Conservation (phyloP, 768 basidiomycete species). For the Lentinula boryana region DNA sequence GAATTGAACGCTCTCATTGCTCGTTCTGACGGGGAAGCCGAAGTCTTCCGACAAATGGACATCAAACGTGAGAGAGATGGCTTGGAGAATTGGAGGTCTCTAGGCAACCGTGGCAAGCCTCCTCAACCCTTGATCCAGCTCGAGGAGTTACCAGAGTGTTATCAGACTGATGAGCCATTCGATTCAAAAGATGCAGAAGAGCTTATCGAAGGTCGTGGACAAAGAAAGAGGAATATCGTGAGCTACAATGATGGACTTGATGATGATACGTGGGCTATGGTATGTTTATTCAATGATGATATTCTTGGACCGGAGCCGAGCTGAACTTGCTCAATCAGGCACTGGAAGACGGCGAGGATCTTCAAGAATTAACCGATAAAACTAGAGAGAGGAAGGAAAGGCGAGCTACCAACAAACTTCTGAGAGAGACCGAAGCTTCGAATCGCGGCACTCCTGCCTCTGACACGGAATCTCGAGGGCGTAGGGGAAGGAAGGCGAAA, state of each 20-base stretch:
- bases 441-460: slow-evolving; percentile 60
- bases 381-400: slow-evolving; percentile 61
- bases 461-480: slow-evolving; percentile 51
- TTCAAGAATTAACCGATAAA: slow-evolving; percentile 67
- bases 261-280: slow-evolving; percentile 91
- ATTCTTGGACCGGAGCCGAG: neutral
- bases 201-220: slow-evolving; percentile 75
- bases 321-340: slow-evolving; percentile 33
- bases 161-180: slow-evolving; percentile 80
- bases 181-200: slow-evolving; percentile 56
- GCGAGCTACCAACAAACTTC: slow-evolving; percentile 50
- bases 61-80: slow-evolving; percentile 66
- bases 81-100: slow-evolving; percentile 59
- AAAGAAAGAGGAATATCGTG: slow-evolving; percentile 76
- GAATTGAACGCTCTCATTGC: slow-evolving; percentile 93
- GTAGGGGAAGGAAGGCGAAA: slow-evolving; percentile 64
- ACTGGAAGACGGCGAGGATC: slow-evolving; percentile 75
- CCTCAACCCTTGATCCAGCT: slow-evolving; percentile 75
- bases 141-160: slow-evolving; percentile 90
- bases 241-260: slow-evolving; percentile 91
- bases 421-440: slow-evolving; percentile 55
- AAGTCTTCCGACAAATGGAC: slow-evolving; percentile 80
- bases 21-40: slow-evolving; percentile 73
- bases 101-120: slow-evolving; percentile 72
- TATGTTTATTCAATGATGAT: slow-evolving; percentile 24